Conservation (phyloP, 2,329 filamentous ascomycete genomes). For the Hypoxylon sp. region DNA sequence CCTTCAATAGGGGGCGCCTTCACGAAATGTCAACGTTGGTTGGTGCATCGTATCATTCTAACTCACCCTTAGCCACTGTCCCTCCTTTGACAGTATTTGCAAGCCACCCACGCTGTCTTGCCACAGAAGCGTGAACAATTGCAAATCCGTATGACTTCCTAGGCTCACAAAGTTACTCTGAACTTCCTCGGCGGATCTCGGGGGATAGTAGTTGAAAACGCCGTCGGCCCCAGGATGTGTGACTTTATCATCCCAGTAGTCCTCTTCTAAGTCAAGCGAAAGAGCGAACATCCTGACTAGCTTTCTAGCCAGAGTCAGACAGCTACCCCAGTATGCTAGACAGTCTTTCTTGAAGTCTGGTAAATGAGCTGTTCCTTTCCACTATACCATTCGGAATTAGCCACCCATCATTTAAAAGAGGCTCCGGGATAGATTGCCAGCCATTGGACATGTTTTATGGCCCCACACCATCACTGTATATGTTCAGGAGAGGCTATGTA, state of each 20-base stretch:
- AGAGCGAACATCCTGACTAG: slow-evolving; percentile 68
- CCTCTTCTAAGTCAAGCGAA: slow-evolving; percentile 65
- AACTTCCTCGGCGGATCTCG: slow-evolving; percentile 47
- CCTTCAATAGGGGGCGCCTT: slow-evolving; percentile 59
- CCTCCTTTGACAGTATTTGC: slow-evolving; percentile 58
- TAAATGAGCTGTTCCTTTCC: slow-evolving; percentile 63
- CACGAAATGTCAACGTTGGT: slow-evolving; percentile 25
- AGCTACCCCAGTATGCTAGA: slow-evolving; percentile 62
- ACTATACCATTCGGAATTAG: slow-evolving; percentile 47
- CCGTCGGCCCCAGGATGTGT: slow-evolving; percentile 63
- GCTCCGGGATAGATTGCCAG: slow-evolving; percentile 4
- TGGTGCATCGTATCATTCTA: background rate
- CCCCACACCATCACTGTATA: background rate
- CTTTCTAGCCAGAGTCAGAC: slow-evolving; percentile 64
- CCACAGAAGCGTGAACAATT: slow-evolving; percentile 66
- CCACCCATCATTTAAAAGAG: background rate
- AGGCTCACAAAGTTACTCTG: slow-evolving; percentile 55
- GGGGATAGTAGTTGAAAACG: slow-evolving; percentile 59
- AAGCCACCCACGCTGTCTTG: slow-evolving; percentile 60
- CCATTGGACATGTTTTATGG: background rate
- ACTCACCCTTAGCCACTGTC: slow-evolving; percentile 59
- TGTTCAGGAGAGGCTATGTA: background rate
- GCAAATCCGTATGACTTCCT: slow-evolving; percentile 67
- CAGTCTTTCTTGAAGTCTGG: slow-evolving; percentile 63
- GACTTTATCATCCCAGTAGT: slow-evolving; percentile 67